phyloP scores from a whole-genome alignment of 352 stramenopile genomes.

The Phytophthora tubulina region DNA sequence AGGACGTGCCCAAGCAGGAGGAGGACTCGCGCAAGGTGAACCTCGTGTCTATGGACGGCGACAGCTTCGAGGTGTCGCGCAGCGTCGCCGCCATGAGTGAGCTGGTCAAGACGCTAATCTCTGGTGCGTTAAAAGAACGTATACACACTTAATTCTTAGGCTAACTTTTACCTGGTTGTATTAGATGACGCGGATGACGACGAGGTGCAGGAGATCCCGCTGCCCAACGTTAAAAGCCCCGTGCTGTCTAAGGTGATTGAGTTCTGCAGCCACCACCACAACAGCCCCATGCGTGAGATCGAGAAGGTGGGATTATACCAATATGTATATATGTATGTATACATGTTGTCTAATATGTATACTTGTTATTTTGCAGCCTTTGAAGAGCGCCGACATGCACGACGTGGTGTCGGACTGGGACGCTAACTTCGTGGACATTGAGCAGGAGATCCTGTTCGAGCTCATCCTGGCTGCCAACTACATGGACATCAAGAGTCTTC shows the following conservation, averaged over 20 bases:
- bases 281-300: conserved; percentile 99
- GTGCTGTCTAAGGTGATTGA: conserved; percentile 98
- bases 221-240: conserved; percentile 98
- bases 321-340: background rate
- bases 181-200: conserved; percentile 95
- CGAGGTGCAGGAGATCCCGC: conserved; percentile 96
- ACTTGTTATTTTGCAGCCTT: conserved; percentile 68
- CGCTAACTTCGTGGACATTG: conserved; percentile 99
- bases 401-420: conserved; percentile 99
- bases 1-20: conserved; percentile 63
- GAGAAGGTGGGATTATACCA: conserved; percentile 89
- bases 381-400: conserved; percentile 98
- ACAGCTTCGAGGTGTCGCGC: conserved; percentile 95
- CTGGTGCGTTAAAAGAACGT: conserved; percentile 59
- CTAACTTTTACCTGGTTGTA: background rate
- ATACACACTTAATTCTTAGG: background rate
- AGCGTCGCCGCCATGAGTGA: conserved; percentile 97
- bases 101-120: conserved; percentile 98
- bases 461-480: conserved; percentile 99
- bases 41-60: conserved; percentile 95
- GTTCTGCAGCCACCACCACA: conserved; percentile 96
- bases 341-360: conserved; percentile 8
- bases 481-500: conserved; percentile 99
- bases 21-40: conserved; percentile 88
- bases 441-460: conserved; percentile 99